Evolutionary conservation across 2,329 filamentous ascomycete genomes (phyloP), one percentile per base, ranked within the genome.

Genomic region (Celoporthe dispersa): DNA sequence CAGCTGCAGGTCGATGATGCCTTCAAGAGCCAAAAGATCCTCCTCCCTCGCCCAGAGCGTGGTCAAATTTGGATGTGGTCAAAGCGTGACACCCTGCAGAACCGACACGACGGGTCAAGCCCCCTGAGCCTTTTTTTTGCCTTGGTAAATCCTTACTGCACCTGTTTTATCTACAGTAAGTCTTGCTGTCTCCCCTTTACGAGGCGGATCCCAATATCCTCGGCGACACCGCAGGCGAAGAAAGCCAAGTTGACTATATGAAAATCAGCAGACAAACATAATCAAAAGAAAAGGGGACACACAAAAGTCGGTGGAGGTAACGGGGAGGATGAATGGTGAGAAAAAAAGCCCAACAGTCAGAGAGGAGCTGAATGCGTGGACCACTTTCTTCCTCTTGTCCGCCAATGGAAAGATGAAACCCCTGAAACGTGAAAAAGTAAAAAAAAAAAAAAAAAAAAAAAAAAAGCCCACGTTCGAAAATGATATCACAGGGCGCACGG

Each of bases 21-120:
- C 16, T 44, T 19, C 41, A 22, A 44, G 1, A 22, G 16, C 6
- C 41, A 22, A 3, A 48, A n/a, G 6, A n/a, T 22, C 22, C 44
- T 7, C 6, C 41, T 44, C 16, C 2, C 44, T 48, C 22, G n/a
- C 22, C 2, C 44, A n/a, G 22, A 48, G 9, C 16, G 28, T 28
- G 16, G 62, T 51, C 25, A 22, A 31, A 33, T 64, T 51, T 35
- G 25, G 39, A 51, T 51, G 41, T 64, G 62, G 62, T 64, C 62
- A 33, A 22, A 64, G 62, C 62, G 41, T 31, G 44, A 48, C 59
- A 62, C 35, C 60, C 12, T 62, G 59, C 3, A 25, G n/a, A 28
- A 31, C 25, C 55, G 57, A n/a, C 22, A 48, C 8, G 44, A 48
- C 22, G 44, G 44, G 44, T n/a, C 44, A 48, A 48, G n/a, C 62